These are phyloP conservation scores for Aspergillus thermomutatus DNA, from an alignment of 2,329 filamentous ascomycete species.

Conservation along the genomic window DNA sequence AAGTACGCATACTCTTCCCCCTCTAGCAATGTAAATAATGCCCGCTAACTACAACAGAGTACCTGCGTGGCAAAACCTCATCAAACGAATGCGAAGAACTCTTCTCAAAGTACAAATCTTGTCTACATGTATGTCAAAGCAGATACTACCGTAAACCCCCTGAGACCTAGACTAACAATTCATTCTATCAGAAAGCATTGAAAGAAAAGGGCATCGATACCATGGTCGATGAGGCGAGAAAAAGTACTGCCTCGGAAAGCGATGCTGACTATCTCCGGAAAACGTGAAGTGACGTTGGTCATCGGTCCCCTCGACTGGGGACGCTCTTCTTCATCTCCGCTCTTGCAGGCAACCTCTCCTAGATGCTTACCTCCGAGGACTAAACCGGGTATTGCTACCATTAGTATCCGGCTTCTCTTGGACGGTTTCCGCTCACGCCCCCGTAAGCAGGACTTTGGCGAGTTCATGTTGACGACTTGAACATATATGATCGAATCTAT, in stretches of 20 bases:
- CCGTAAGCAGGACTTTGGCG: not conserved
- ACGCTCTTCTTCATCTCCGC: not conserved
- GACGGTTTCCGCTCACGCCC: not conserved
- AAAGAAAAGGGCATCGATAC: slow-evolving; percentile 89
- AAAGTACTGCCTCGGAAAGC: slow-evolving; percentile 77
- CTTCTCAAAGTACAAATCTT: slow-evolving; percentile 86
- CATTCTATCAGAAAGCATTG: slow-evolving; percentile 64
- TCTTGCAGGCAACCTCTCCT: not conserved
- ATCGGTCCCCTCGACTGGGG: not conserved
- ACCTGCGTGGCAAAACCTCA: slow-evolving; percentile 77
- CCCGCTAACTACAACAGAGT: slow-evolving; percentile 58
- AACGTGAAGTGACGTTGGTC: slow-evolving; percentile 11
- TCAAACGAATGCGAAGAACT: slow-evolving; percentile 81
- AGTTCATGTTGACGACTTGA: not conserved
- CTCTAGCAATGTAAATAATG: not conserved
- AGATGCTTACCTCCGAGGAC: not conserved
- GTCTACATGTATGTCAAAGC: slow-evolving; percentile 65
- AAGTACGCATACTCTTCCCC: slow-evolving; percentile 55
- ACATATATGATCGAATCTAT: not conserved
- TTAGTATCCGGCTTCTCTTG: not conserved
- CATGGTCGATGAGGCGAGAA: slow-evolving; percentile 85
- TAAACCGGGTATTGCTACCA: not conserved
- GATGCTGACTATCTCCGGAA: slow-evolving; percentile 65
- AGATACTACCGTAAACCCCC: too few species aligned
- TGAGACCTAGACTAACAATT: not conserved